Conservation (phyloP, 257 asterid genomes). For the Rehmannia glutinosa region DNA sequence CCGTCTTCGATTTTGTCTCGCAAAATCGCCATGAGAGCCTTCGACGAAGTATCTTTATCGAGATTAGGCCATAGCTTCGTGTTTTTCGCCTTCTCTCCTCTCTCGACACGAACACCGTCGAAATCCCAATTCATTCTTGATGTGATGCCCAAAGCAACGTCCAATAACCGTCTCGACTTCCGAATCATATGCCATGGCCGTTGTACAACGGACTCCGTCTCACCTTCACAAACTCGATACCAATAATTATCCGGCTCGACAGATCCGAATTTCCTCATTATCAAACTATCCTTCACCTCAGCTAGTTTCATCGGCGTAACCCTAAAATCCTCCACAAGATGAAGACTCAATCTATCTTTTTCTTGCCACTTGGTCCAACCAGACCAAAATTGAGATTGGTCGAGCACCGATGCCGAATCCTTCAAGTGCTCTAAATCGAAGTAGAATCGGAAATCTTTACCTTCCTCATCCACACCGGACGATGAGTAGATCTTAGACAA, state of each 20-base stretch:
- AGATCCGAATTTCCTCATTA: slow-evolving; percentile 66
- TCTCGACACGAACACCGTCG: slow-evolving; percentile 63
- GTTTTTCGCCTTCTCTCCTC: slow-evolving; percentile 62
- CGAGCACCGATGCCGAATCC: slow-evolving; percentile 64
- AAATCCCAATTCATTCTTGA: slow-evolving; percentile 72
- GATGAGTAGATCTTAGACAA: slow-evolving; percentile 64
- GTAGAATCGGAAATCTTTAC: slow-evolving; percentile 80
- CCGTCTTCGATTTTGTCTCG: slow-evolving; percentile 44
- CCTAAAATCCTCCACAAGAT: slow-evolving; percentile 64
- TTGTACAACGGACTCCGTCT: slow-evolving; percentile 43
- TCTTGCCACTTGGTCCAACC: slow-evolving; percentile 60
- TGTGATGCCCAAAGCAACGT: slow-evolving; percentile 55
- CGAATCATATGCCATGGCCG: slow-evolving; percentile 73
- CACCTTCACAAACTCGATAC: slow-evolving; percentile 84
- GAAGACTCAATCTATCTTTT: slow-evolving; percentile 49
- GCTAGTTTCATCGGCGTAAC: slow-evolving; percentile 63
- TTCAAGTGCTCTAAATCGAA: slow-evolving; percentile 78
- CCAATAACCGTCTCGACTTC: slow-evolving; percentile 66
- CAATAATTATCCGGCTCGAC: slow-evolving; percentile 82
- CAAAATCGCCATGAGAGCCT: slow-evolving; percentile 44
- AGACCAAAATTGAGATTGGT: slow-evolving; percentile 62
- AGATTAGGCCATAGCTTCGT: slow-evolving; percentile 70
- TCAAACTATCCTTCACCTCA: slow-evolving; percentile 45
- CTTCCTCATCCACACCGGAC: slow-evolving; percentile 69
- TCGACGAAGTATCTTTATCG: slow-evolving; percentile 55